These are phyloP conservation scores for Fraxinus platypoda DNA, from an alignment of 305 asterid genomes.

Conservation along the genomic window DNA sequence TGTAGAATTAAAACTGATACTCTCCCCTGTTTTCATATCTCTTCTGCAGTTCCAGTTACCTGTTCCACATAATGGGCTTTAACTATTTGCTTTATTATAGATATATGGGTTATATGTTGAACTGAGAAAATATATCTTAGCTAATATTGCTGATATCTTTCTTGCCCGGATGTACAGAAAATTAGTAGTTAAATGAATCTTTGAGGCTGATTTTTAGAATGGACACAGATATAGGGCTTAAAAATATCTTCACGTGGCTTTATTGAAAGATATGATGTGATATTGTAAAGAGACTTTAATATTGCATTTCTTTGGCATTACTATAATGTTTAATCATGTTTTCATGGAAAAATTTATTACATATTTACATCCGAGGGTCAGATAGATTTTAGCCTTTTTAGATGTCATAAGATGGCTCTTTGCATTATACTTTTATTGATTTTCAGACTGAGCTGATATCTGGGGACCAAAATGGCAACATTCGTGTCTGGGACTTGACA, in stretches of 20 bases:
- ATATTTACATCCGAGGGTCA: not conserved
- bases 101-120: not conserved
- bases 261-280: not conserved
- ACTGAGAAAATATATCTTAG: not conserved
- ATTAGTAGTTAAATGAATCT: not conserved
- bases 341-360: not conserved
- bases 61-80: not conserved
- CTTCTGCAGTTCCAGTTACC: not conserved
- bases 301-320: not conserved
- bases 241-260: not conserved
- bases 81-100: not conserved
- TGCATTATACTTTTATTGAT: not conserved
- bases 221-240: not conserved
- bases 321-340: not conserved
- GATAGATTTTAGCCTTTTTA: not conserved
- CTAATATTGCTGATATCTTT: not conserved
- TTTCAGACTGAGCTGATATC: slow-evolving; percentile 90
- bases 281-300: not conserved
- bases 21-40: not conserved
- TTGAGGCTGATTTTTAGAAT: not conserved
- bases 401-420: not conserved
- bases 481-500: slow-evolving; percentile 97
- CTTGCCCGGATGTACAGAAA: not conserved
- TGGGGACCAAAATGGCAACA: slow-evolving; percentile 97
- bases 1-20: not conserved